A percentile compares a stretch with the other conserved stretches of the same genome.
Evolutionary conservation across 306 rosid genomes (phyloP).

Genomic region (Corylus heterophylla): DNA sequence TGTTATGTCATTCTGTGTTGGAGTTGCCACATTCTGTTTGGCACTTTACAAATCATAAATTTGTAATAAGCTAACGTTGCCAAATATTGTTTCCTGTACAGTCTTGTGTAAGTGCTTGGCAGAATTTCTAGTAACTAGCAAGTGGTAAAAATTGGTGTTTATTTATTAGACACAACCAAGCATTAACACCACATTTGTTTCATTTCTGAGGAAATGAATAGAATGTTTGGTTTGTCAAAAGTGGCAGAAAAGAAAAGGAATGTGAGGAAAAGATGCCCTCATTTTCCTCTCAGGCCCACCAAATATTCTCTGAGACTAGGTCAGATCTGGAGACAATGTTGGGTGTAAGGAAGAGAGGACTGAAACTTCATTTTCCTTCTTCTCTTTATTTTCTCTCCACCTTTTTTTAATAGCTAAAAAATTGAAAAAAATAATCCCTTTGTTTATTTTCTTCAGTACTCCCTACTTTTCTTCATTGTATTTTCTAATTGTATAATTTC

Average conservation of each 20-base stretch:
- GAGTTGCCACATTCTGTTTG: neutral
- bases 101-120: neutral
- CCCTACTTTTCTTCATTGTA: neutral
- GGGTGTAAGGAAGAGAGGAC: neutral
- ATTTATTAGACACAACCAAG: neutral
- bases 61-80: neutral
- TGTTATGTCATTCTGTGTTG: neutral
- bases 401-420: neutral
- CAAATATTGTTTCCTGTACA: neutral
- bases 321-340: neutral
- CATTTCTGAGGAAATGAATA: neutral
- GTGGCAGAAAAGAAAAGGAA: neutral
- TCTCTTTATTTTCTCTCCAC: neutral
- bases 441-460: neutral
- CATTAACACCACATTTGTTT: neutral
- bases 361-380: neutral
- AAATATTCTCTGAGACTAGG: neutral
- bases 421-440: neutral
- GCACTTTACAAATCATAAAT: neutral
- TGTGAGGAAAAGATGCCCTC: neutral
- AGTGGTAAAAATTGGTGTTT: neutral
- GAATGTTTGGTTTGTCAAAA: neutral
- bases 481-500: neutral
- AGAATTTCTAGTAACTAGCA: neutral
- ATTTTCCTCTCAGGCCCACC: neutral